Evolutionary conservation across 371 early-diverging fungal genomes (phyloP), one percentile per base, ranked within the genome.

Genomic region (Haplosporangium sp.): DNA sequence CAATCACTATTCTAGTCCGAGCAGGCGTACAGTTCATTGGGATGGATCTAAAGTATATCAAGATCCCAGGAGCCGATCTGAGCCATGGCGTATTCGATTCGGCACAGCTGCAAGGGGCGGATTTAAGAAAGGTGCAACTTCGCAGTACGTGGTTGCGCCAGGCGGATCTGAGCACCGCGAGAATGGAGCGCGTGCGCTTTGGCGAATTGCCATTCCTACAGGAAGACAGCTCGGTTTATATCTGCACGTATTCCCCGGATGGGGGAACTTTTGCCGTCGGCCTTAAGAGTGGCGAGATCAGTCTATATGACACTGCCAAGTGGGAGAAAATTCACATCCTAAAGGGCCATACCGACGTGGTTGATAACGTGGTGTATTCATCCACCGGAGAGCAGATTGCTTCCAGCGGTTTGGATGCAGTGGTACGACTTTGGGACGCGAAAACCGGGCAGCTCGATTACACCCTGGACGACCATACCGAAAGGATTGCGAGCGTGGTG

Each of bases 1-100:
- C 66, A 18, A 66, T 66, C 45, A 58, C 66, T 5, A 66, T 66
- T 11, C 16, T 66, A 1, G 59, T 59, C 45, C 18, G 38, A 53
- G 66, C 66, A 0, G 59, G 59, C 1, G n/a, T 58, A 0, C 58
- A 37, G 9, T 59, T 66, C 46, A 58, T 40, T 29, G 65, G 58
- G 1, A 20, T n/a, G 0, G 50, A 56, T 48, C 56, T 64, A 11
- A 14, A 14, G 13, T 40, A 59, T 10, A 66, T 66, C 59, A 58
- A 29, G 53, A 52, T 61, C 42, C 53, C 62, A 23, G 53, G 62
- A 5, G 53, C 62, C 6, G 52, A 61, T 20, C 21, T 52, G 9
- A 20, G 38, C 37, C 13, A 7, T 21, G 62, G 62, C 3, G 50
- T 36, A 6, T 52, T 61, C 18, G 66, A 66, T 51, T 66, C 37